Conservation (phyloP, 139 green algal genomes). For the Chlamydomonas sp. region DNA sequence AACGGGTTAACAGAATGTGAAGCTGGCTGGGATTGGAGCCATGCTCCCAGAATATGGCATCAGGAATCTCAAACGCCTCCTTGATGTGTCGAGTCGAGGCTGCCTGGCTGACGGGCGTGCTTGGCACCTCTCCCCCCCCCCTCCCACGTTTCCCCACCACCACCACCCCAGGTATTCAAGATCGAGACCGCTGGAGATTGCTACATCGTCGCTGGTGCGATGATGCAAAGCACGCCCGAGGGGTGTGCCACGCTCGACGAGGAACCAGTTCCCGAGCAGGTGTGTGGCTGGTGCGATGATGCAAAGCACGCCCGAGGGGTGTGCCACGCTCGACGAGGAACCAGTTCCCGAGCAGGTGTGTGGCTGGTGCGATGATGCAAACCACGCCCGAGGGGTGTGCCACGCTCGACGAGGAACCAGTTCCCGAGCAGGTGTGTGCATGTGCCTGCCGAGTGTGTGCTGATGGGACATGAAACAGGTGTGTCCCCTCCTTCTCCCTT, state of each 20-base stretch:
- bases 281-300: background rate
- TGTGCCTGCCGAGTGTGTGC: too few species aligned
- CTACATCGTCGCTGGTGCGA: conserved; percentile 27
- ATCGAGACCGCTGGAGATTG: conserved; percentile 24
- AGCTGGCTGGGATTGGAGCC: background rate
- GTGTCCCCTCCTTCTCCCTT: background rate
- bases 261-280: too few species aligned
- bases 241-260: background rate
- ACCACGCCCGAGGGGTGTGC: conserved; percentile 1
- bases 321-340: too few species aligned
- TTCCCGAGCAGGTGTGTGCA: too few species aligned
- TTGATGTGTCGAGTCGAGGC: background rate
- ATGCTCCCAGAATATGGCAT: background rate
- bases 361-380: background rate
- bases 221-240: background rate
- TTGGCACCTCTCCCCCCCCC: background rate
- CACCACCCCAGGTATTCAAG: background rate
- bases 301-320: background rate
- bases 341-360: too few species aligned
- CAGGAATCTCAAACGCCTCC: background rate
- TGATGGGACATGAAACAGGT: too few species aligned
- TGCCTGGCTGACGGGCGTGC: background rate
- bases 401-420: too few species aligned
- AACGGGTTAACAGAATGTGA: too few species aligned
- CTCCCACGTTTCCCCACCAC: background rate